phyloP scores from a whole-genome alignment of 306 rosid genomes.

The Prunus padus region DNA sequence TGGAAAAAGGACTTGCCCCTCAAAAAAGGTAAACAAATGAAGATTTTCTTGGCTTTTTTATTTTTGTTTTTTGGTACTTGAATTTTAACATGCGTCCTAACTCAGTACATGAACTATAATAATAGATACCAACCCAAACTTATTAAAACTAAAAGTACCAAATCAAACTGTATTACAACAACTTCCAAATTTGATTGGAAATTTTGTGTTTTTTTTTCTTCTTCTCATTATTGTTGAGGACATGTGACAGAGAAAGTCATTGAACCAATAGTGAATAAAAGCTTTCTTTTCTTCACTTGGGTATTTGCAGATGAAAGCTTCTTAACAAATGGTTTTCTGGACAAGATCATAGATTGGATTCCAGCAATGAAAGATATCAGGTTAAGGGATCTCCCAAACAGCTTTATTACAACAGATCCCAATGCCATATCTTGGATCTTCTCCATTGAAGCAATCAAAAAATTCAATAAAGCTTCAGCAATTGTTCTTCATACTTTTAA shows the following conservation, averaged over 20 bases:
- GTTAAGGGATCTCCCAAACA: constrained; percentile 9
- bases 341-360: constrained; percentile 16
- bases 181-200: no score
- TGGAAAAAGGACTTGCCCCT: no score
- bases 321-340: constrained; percentile 15
- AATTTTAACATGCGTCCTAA: no score
- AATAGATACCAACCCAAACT: no score
- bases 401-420: background rate
- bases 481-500: constrained; percentile 10
- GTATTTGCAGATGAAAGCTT: constrained; percentile 9
- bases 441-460: background rate
- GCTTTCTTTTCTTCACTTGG: background rate
- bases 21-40: no score
- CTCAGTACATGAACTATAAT: no score
- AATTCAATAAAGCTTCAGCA: background rate
- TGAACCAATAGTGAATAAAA: no score
- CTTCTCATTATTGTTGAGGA: background rate
- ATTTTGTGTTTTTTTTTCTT: background rate
- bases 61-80: no score
- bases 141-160: no score
- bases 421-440: background rate
- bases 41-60: no score
- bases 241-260: no score
- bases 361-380: constrained; percentile 1
- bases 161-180: no score